phyloP scores from a whole-genome alignment of 495 filamentous ascomycete genomes.

The Hypoxylon crocopeplum region DNA sequence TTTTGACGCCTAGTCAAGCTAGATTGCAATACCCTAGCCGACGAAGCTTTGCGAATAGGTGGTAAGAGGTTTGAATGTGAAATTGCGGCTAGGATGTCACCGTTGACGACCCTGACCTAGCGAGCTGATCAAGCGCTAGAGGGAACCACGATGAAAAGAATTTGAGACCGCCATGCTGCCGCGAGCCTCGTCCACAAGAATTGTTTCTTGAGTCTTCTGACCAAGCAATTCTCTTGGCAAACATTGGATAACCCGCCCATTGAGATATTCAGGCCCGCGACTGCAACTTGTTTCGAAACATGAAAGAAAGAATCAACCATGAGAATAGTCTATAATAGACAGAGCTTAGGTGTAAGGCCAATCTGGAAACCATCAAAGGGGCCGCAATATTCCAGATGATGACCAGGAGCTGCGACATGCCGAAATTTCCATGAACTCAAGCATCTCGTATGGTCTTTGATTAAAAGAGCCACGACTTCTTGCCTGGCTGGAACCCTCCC shows the following conservation, averaged over 20 bases:
- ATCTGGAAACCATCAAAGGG: not conserved
- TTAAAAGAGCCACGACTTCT: slow-evolving; percentile 34
- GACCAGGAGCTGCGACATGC: not conserved
- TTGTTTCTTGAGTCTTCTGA: not conserved
- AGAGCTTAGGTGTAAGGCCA: not conserved
- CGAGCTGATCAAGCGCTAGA: no score
- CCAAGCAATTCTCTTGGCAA: not conserved
- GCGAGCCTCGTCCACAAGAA: no score
- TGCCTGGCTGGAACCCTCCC: slow-evolving; percentile 38
- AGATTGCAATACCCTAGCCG: no score
- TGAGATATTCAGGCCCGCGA: not conserved
- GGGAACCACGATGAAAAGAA: no score
- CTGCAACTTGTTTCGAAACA: no score
- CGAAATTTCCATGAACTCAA: not conserved
- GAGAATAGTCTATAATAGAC: not conserved
- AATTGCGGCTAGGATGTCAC: no score
- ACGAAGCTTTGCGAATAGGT: no score
- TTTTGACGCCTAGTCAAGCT: no score
- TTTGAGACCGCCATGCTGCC: no score
- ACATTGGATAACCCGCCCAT: not conserved
- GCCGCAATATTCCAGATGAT: not conserved
- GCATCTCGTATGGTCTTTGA: not conserved
- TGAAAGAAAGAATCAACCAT: not conserved
- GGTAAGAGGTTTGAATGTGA: no score
- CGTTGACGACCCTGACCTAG: no score